Conservation (phyloP, 768 basidiomycete genomes). For the Mycena floridula region DNA sequence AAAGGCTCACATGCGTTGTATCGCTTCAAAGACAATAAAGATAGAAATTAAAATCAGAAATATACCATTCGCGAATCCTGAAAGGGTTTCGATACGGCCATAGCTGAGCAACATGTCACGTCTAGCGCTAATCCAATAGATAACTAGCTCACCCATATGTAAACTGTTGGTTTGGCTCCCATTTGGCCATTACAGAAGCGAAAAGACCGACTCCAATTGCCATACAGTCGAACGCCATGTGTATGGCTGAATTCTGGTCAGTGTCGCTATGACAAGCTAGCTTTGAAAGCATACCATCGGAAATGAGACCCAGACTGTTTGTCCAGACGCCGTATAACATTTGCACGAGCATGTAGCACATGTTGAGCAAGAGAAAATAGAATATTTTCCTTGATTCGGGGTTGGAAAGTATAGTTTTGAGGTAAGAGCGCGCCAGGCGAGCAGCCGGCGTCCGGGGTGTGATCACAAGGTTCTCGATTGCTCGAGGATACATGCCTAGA, state of each 20-base stretch:
- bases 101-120: conserved; percentile 49
- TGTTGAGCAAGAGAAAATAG: conserved; percentile 91
- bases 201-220: conserved; percentile 93
- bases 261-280: neutral
- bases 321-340: conserved; percentile 98
- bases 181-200: conserved; percentile 96
- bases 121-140: neutral
- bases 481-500: conserved; percentile 48
- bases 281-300: conserved; percentile 66
- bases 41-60: conserved; percentile 92
- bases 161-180: conserved; percentile 91
- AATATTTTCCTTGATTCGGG: conserved; percentile 93
- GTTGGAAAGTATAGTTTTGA: conserved; percentile 88
- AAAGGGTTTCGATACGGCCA: conserved; percentile 93
- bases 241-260: conserved; percentile 62
- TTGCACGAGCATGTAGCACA: conserved; percentile 95
- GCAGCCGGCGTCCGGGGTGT: conserved; percentile 47
- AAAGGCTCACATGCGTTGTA: conserved; percentile 73
- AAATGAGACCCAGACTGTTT: conserved; percentile 92
- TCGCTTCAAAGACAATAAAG: conserved; percentile 97
- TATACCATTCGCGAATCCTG: conserved; percentile 97
- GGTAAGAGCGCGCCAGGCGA: conserved; percentile 57
- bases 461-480: conserved; percentile 33
- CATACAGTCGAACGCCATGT: conserved; percentile 99
- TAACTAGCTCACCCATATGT: conserved; percentile 76